Percentiles rank a stretch among this genome's conserved stretches.
These are phyloP conservation scores for Allantophomopsis lycopodina DNA, from an alignment of 2,329 filamentous ascomycete genomes.

Conservation along the genomic window DNA sequence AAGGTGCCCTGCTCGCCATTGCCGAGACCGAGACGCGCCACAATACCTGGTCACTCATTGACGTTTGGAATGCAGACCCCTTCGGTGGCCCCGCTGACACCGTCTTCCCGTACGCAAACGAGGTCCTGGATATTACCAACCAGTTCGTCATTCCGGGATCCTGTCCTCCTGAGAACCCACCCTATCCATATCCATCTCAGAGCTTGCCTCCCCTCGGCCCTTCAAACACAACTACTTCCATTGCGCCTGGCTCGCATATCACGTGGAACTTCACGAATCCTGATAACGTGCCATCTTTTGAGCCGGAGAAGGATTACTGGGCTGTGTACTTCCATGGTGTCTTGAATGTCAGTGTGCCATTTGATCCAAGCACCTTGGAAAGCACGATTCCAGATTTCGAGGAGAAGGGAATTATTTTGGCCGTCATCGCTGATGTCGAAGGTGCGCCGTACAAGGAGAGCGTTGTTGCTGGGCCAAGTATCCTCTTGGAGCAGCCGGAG, in stretches of 20 bases:
- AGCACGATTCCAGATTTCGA: conserved; percentile 23
- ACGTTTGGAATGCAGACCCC: conserved; percentile 23
- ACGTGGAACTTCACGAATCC: conserved; percentile 18
- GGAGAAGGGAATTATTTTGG: conserved; percentile 21
- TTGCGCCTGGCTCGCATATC: conserved; percentile 18
- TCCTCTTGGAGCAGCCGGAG: conserved; percentile 22
- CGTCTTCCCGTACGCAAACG: conserved; percentile 25
- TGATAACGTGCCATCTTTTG: conserved; percentile 11
- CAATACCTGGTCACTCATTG: conserved; percentile 25
- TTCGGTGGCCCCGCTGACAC: conserved; percentile 27
- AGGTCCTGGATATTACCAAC: conserved; percentile 24
- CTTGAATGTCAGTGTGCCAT: conserved; percentile 20
- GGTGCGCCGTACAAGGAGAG: conserved; percentile 22
- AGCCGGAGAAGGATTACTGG: conserved; percentile 18
- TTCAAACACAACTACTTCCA: conserved; percentile 12
- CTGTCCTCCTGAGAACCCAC: conserved; percentile 22
- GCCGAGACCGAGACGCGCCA: conserved; percentile 24
- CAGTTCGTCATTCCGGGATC: conserved; percentile 16
- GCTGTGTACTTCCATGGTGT: conserved; percentile 26
- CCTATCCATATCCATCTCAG: conserved; percentile 23
- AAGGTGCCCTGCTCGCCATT: conserved; percentile 23
- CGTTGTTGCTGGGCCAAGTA: conserved; percentile 24
- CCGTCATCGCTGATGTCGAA: conserved; percentile 20
- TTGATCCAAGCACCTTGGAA: conserved; percentile 18
- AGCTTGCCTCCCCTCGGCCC: conserved; percentile 18